Conservation (phyloP, 768 basidiomycete species). For the Hericium erinaceus region DNA sequence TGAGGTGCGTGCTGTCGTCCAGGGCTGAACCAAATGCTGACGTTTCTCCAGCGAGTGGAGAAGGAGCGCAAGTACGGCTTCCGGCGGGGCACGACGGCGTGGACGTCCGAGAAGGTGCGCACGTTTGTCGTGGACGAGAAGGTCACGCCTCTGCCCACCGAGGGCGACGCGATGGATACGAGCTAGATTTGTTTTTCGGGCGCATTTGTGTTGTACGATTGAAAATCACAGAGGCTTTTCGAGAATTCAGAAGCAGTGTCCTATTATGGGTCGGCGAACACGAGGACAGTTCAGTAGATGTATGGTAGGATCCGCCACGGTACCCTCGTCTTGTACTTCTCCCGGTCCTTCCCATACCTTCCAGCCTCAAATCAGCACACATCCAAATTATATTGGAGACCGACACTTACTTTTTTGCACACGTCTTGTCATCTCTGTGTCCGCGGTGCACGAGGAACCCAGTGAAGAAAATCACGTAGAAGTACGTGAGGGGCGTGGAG, state of each 20-base stretch:
- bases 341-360: conserved; percentile 93
- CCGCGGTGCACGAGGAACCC: conserved; percentile 89
- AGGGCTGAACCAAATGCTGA: too few relatives aligned
- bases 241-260: too few relatives aligned
- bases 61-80: conserved; percentile 68
- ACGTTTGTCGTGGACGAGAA: conserved; percentile 67
- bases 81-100: conserved; percentile 81
- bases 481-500: conserved; percentile 89
- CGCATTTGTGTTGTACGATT: conserved; percentile 1
- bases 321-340: conserved; percentile 78
- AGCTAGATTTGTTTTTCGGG: conserved; percentile 33
- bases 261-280: too few relatives aligned
- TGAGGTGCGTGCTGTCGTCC: conserved; percentile 21
- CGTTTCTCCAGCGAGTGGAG: conserved; percentile 38
- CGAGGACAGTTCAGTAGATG: conserved; percentile 40
- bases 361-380: not conserved
- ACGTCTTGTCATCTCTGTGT: conserved; percentile 83
- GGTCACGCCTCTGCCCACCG: conserved; percentile 34
- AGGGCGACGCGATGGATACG: conserved; percentile 74
- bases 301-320: conserved; percentile 83
- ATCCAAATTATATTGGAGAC: not conserved
- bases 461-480: conserved; percentile 84
- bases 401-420: conserved; percentile 48
- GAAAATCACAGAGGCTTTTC: conserved; percentile 1
- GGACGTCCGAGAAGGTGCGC: conserved; percentile 73